These are phyloP conservation scores for Rhizophora mangle DNA, from an alignment of 345 rosid genomes.

Conservation along the genomic window DNA sequence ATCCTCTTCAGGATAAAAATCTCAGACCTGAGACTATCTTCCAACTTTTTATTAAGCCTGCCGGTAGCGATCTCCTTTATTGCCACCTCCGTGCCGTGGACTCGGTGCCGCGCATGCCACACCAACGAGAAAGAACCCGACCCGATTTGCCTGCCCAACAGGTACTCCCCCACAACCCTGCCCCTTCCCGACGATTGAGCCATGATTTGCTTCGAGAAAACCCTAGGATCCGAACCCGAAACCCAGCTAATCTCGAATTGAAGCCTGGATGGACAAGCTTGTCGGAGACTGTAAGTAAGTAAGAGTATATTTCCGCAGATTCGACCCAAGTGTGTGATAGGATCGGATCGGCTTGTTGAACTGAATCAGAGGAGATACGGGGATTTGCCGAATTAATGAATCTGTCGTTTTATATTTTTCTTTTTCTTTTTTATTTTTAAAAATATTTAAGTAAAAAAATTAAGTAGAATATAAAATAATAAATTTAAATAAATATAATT, in stretches of 20 bases:
- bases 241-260: background rate
- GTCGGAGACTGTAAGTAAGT: too few relatives aligned
- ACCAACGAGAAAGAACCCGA: slow-evolving; percentile 98
- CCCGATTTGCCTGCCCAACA: slow-evolving; percentile 78
- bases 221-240: slow-evolving; percentile 30
- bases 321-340: slow-evolving; percentile 22
- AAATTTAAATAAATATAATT: too few relatives aligned
- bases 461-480: too few relatives aligned
- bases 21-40: slow-evolving; percentile 90
- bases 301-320: slow-evolving; percentile 25
- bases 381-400: too few relatives aligned
- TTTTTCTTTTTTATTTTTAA: too few relatives aligned
- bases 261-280: too few relatives aligned
- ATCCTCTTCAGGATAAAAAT: slow-evolving; percentile 65
- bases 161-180: slow-evolving; percentile 80
- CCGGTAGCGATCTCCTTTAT: slow-evolving; percentile 81
- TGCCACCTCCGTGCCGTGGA: slow-evolving; percentile 88
- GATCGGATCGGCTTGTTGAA: slow-evolving; percentile 17
- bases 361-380: background rate
- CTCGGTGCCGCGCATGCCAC: slow-evolving; percentile 86
- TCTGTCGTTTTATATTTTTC: too few relatives aligned
- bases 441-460: too few relatives aligned
- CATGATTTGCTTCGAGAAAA: slow-evolving; percentile 34
- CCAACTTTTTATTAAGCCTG: slow-evolving; percentile 74
- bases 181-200: slow-evolving; percentile 60